A percentile compares a stretch with the other conserved stretches of the same genome.
Evolutionary conservation across 1,139 yeast genomes (phyloP).

Genomic region (Fermentozyma sake): DNA sequence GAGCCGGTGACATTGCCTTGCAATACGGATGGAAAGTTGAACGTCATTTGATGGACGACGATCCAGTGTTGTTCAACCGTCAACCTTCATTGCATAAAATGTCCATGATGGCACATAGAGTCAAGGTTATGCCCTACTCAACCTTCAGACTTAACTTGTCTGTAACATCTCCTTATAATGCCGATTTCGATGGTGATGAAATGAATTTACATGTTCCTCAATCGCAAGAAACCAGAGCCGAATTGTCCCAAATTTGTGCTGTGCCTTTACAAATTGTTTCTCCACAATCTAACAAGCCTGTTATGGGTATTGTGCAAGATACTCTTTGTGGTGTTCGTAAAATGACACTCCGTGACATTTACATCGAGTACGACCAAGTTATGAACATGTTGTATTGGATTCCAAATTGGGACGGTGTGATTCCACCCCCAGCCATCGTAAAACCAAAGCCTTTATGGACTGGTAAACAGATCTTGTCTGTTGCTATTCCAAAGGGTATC

Average conservation of each 20-base stretch:
- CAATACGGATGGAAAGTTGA: conserved; percentile 99
- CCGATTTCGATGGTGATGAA: conserved; percentile 99
- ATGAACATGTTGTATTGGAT: conserved; percentile 97
- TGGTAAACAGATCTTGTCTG: conserved; percentile 89
- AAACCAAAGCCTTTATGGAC: conserved; percentile 98
- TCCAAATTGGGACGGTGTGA: conserved; percentile 97
- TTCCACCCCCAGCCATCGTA: conserved; percentile 92
- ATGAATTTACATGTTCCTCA: conserved; percentile 99
- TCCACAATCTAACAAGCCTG: conserved; percentile 97
- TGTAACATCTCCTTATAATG: conserved; percentile 97
- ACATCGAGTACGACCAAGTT: conserved; percentile 87
- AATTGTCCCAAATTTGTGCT: conserved; percentile 88
- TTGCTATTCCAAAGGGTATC: conserved; percentile 94
- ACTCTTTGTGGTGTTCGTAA: conserved; percentile 96
- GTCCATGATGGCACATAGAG: conserved; percentile 99
- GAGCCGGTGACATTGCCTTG: conserved; percentile 96
- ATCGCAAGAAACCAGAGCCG: conserved; percentile 97
- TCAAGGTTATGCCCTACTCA: conserved; percentile 97
- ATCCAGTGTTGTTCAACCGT: conserved; percentile 96
- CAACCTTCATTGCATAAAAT: conserved; percentile 98
- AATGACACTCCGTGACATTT: conserved; percentile 85
- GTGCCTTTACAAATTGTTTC: conserved; percentile 97
- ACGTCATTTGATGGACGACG: conserved; percentile 95
- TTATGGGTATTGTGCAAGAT: conserved; percentile 99
- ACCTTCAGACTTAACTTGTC: conserved; percentile 95